phyloP scores from a whole-genome alignment of 164 flowering plant genomes.

The Macadamia integrifolia region DNA sequence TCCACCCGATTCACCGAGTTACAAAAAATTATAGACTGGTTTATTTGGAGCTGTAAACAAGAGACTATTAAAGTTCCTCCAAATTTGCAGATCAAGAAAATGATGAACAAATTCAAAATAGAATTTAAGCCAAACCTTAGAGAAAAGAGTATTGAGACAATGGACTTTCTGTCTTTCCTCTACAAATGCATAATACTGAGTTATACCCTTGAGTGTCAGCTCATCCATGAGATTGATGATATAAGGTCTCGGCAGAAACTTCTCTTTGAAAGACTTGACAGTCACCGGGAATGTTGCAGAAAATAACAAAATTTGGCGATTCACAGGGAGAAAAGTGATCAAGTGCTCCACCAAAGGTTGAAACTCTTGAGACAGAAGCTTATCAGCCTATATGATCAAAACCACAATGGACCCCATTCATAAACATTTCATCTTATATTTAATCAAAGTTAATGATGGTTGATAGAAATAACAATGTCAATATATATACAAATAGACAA shows the following conservation, averaged over 20 bases:
- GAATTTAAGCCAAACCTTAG: constrained; percentile 54
- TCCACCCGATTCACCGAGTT: constrained; percentile 97
- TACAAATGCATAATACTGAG: constrained; percentile 96
- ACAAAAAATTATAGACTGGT: constrained; percentile 97
- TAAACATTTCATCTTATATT: too few relatives aligned
- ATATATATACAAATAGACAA: too few relatives aligned
- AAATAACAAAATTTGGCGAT: constrained; percentile 86
- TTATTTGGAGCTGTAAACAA: constrained; percentile 86
- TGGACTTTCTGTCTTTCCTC: constrained; percentile 98
- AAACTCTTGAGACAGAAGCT: constrained; percentile 91
- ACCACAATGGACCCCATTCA: too few relatives aligned
- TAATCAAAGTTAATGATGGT: too few relatives aligned
- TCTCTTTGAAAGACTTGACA: constrained; percentile 88
- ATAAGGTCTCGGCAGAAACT: constrained; percentile 74
- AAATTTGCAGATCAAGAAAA: background rate
- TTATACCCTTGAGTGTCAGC: constrained; percentile 96
- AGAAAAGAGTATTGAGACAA: constrained; percentile 93
- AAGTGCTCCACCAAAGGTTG: constrained; percentile 92
- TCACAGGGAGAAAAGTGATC: constrained; percentile 61
- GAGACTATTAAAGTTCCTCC: constrained; percentile 1
- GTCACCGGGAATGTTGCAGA: constrained; percentile 98
- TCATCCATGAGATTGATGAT: constrained; percentile 96
- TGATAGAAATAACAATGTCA: too few relatives aligned
- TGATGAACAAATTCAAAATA: too few relatives aligned
- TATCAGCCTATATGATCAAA: constrained; percentile 66